These are phyloP conservation scores for Cyphellophora attinorum DNA, from an alignment of 2,329 filamentous ascomycete species.

Conservation along the genomic window DNA sequence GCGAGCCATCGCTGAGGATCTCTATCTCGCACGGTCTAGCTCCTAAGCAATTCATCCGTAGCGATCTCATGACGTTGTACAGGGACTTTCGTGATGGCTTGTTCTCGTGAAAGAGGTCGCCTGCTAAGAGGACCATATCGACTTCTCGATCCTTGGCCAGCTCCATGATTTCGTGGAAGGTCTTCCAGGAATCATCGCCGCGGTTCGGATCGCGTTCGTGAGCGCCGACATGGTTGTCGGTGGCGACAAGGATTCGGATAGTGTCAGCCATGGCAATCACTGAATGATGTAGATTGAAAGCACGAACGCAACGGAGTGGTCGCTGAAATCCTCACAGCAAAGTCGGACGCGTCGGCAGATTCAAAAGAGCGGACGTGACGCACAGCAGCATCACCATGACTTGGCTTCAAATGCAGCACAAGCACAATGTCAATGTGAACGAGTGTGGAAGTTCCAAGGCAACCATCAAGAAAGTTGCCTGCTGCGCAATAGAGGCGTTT, in stretches of 20 bases:
- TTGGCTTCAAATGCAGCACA: no score
- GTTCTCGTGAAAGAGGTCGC: conserved; percentile 96
- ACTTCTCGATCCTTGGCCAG: conserved; percentile 81
- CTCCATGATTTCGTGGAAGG: conserved; percentile 91
- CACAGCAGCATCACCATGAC: no score
- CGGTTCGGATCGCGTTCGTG: conserved; percentile 86
- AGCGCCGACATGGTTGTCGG: conserved; percentile 96
- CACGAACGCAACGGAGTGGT: no score
- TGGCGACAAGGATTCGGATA: conserved; percentile 87
- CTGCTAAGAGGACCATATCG: conserved; percentile 92
- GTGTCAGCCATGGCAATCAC: conserved; percentile 66
- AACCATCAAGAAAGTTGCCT: no score
- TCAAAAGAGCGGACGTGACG: no score
- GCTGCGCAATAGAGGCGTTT: no score
- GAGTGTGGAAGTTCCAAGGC: no score
- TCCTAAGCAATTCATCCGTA: conserved; percentile 87
- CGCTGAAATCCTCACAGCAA: no score
- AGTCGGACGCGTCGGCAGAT: no score
- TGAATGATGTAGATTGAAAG: no score
- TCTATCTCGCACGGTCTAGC: conserved; percentile 94
- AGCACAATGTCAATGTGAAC: no score
- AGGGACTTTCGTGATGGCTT: conserved; percentile 92
- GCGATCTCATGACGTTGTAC: conserved; percentile 92
- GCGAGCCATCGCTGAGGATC: conserved; percentile 83
- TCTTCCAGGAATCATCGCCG: conserved; percentile 95